Conservation (phyloP, 140 eudicot genomes). For the Erigeron philadelphicus region DNA sequence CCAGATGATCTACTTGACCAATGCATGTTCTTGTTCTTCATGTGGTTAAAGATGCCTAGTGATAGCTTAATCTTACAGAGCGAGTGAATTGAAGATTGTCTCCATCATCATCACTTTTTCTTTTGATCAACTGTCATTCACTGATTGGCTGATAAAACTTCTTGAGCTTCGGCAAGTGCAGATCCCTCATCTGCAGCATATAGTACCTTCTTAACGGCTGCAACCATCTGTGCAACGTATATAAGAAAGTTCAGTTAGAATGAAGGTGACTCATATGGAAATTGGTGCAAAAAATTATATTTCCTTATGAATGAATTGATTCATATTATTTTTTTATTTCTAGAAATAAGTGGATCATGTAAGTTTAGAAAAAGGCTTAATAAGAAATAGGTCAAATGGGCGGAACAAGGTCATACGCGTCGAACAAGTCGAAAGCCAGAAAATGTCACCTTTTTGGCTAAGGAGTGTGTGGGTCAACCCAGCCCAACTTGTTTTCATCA, state of each 20-base stretch:
- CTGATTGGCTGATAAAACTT: slow-evolving; percentile 32
- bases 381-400: too few relatives aligned
- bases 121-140: slow-evolving; percentile 16
- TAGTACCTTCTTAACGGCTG: slow-evolving; percentile 67
- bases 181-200: slow-evolving; percentile 73
- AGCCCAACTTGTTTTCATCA: too few relatives aligned
- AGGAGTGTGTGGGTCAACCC: too few relatives aligned
- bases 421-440: too few relatives aligned
- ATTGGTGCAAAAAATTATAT: background rate
- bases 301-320: background rate
- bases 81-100: slow-evolving; percentile 21
- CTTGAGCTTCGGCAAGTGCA: slow-evolving; percentile 72
- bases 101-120: slow-evolving; percentile 25
- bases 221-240: slow-evolving; percentile 60
- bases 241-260: slow-evolving; percentile 1
- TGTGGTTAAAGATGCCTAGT: slow-evolving; percentile 1
- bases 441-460: too few relatives aligned
- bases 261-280: background rate
- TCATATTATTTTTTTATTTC: too few relatives aligned
- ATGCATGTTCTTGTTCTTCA: slow-evolving; percentile 11
- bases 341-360: too few relatives aligned
- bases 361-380: too few relatives aligned
- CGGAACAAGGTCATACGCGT: too few relatives aligned
- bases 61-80: slow-evolving; percentile 24
- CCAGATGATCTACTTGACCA: slow-evolving; percentile 15